Evolutionary conservation across 495 filamentous ascomycete species (phyloP), one percentile per base, ranked within the genome.

Genomic region (Paragyromitra xinjiangensis): DNA sequence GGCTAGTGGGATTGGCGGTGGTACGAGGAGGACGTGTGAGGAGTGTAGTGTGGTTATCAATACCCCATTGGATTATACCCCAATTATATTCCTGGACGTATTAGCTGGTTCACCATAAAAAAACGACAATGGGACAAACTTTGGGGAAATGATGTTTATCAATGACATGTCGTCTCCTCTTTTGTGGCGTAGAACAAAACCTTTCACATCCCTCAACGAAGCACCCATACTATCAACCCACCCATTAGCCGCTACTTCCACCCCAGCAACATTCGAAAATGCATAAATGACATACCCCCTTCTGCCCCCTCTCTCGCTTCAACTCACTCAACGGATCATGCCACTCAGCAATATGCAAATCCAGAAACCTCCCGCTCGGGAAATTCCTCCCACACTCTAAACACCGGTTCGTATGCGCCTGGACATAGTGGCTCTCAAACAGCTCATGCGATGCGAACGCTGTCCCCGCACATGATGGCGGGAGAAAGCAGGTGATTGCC

Each of bases 131-230:
- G 24, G 29, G 22, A 29, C 80, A 78, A 84, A 89, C 88, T 84
- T 89, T 91, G 5, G 95, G 95, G 83, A 95, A 99, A 86, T 92
- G 89, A 80, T 99, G 95, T 84, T 97, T 98, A 83, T 97, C 95
- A 71, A 95, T 92, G 29, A 97, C 84, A 84, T 99, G 95, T 82
- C 92, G 89, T 63, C 91, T 87, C 59, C 95, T 89, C 83, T 97
- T 99, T 75, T 92, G 88, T 4, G 92, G 90, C 7, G 91, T 94
- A 37, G 88, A 90, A 84, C 94, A 98, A 84, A 94, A 90, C 71
- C 91, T 86, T 59, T 97, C 94, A 81, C 95, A 99, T 58, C 87
- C 89, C 80, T 97, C 92, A 16, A 97, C 91, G 81, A 98, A 95
- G 83, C 95, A 99, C 1, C 86, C 88, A 82, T 93, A 98, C 92